phyloP scores from a whole-genome alignment of 2,329 filamentous ascomycete genomes.

The Fusarium sp. region DNA sequence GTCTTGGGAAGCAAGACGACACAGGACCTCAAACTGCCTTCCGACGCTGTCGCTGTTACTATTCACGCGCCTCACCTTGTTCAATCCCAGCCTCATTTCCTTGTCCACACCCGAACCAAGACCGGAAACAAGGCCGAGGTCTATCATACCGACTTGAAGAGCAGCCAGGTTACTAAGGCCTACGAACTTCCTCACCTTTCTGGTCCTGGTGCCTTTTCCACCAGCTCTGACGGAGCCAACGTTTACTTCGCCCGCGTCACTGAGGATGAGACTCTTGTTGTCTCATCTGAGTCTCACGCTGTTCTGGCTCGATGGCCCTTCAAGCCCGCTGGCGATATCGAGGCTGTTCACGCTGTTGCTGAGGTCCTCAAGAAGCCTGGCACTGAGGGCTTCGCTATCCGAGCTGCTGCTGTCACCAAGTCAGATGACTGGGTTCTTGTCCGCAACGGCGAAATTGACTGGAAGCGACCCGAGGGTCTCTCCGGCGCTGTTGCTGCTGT shows the following conservation, averaged over 20 bases:
- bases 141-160: constrained; percentile 82
- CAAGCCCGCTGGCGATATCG: constrained; percentile 55
- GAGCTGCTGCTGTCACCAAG: constrained; percentile 76
- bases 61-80: constrained; percentile 79
- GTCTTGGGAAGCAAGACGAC: constrained; percentile 71
- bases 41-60: constrained; percentile 62
- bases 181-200: constrained; percentile 80
- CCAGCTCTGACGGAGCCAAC: constrained; percentile 80
- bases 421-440: constrained; percentile 83
- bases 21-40: constrained; percentile 63
- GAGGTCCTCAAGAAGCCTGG: constrained; percentile 81
- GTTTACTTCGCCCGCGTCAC: constrained; percentile 91
- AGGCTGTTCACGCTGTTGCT: constrained; percentile 75
- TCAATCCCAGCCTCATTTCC: constrained; percentile 81
- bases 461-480: constrained; percentile 85
- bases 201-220: constrained; percentile 80
- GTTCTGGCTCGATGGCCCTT: constrained; percentile 79
- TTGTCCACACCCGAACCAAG: constrained; percentile 81
- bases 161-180: constrained; percentile 74
- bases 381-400: constrained; percentile 76
- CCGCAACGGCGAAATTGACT: constrained; percentile 82
- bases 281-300: constrained; percentile 81
- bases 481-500: constrained; percentile 81
- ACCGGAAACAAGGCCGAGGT: constrained; percentile 83
- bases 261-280: constrained; percentile 75